Base-by-base conservation (phyloP, 345 rosid genomes). In the Pistacia integerrima region DNA sequence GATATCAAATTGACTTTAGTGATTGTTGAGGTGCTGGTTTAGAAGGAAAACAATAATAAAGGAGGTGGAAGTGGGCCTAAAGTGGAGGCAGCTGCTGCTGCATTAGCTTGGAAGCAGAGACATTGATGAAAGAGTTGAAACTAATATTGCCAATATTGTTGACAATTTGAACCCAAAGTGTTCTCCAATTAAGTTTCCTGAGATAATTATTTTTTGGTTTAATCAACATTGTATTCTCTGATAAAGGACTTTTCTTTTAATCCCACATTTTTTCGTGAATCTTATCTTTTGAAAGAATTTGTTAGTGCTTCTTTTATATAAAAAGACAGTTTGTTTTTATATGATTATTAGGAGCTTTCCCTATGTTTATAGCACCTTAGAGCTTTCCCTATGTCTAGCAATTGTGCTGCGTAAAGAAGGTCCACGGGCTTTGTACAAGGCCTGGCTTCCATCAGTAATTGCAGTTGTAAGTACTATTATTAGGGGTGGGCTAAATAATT, bases 401-500 rank as follows among this genome's bases (percentile, higher is more conserved):
- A 91, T 97, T 25, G 97, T 97, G 72, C 89, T 94, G 66, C 89
- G 91, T 20, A 88, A 94, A 80, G 99, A 97, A 90, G 99, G 99
- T 66, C 92, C 96, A 16, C 85, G 97, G 63, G 99, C 99, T 72
- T 80, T 97, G 77, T 97, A 97, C 90, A 93, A 85, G 81, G 99
- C 97, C 74, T 97, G 99, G 99, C 91, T 97, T 77, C 99, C 99
- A 74, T 97, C 99, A 22, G 97, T 97, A 64, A 97, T 97, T 80
- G 99, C 98, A 92, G 99, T 97, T 82, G 99, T 97, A 80, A 91
- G 98, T 85, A 30, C 46, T 9, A 1, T 22, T 22, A 22, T 22
- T 22, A 22, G 22, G 22, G 22, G 22, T 22, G 22, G 22, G 22
- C 22, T 22, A 22, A 22, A 22, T 22, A 22, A 22, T 22, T 22